Evolutionary conservation across 2,329 filamentous ascomycete genomes (phyloP), one percentile per base, ranked within the genome.

Genomic region (Chrysosporium keratinophilum): DNA sequence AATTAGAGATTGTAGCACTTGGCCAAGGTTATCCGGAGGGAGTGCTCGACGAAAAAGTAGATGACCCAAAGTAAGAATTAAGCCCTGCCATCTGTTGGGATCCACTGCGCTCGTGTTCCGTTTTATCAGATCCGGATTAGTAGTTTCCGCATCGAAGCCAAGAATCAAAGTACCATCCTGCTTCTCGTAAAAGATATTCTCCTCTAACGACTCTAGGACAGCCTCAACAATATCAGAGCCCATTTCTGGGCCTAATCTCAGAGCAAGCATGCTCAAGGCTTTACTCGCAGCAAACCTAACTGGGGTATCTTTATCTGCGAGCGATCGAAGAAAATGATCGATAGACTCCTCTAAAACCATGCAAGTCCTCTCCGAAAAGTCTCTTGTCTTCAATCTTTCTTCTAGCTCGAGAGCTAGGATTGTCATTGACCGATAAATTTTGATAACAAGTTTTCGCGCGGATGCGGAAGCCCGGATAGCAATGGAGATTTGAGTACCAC

Each of bases 271-370:
- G 68, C 89, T 95, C 43, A 97, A 78, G 3, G 89, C 87, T 71
- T 98, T 98, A 67, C 89, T 95, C 17, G 91, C 88, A 33, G 91
- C 86, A 62, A 95, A 81, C 37, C 93, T 79, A 11, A 98, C 90
- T 0, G 89, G 88, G 0, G 90, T 96, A 63, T 97, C 90, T 56
- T 87, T 87, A 67, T 98, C 93, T 1, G 82, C 82, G 1, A 97
- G 74, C 11, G 79, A 78, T 56, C 88, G 84, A 2, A 98, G 77
- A 2, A 96, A 76, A 62, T 87, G 83, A 52, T 89, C 86, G 60
- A 98, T 88, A 3, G 86, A 80, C 31, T 84, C 83, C 70, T 97
- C 91, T 14, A 95, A 68, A 65, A 85, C 74, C 52, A 79, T 78
- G 35, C 71, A 71, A 1, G 69, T 52, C 41, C 64, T 61, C 17